A percentile compares a stretch with the other conserved stretches of the same genome.
Evolutionary conservation across 495 filamentous ascomycete species (phyloP).

Genomic region (Parachaetomium inaequale): DNA sequence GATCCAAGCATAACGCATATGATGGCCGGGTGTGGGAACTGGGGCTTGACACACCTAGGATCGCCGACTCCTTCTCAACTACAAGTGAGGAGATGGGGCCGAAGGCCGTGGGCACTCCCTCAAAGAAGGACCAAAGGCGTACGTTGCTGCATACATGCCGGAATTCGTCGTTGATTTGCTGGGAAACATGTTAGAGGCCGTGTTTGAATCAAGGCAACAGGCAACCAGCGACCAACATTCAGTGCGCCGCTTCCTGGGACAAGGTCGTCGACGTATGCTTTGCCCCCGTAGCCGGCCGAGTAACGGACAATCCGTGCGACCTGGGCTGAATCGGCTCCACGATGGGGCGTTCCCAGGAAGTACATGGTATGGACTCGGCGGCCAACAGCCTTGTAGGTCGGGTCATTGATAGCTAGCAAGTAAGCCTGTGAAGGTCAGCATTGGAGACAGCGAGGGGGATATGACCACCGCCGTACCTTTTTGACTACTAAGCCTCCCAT

Average conservation of each 20-base stretch:
- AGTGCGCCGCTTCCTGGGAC: constrained; percentile 23
- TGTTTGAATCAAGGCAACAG: too few species aligned
- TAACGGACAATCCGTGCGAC: constrained; percentile 9
- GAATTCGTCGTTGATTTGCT: constrained; percentile 47
- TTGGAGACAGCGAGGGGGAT: too few species aligned
- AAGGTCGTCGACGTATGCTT: constrained; percentile 41
- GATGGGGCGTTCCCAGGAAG: constrained; percentile 32
- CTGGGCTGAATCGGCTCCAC: constrained; percentile 20
- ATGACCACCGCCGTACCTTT: constrained; percentile 17
- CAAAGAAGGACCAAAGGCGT: constrained; percentile 46
- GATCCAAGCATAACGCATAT: too few species aligned
- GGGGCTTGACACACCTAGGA: constrained; percentile 23
- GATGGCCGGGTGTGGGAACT: too few species aligned
- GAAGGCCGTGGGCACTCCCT: constrained; percentile 34
- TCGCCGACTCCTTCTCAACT: constrained; percentile 43
- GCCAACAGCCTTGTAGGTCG: constrained; percentile 15
- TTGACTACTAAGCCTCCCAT: constrained; percentile 35
- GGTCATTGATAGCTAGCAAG: constrained; percentile 25
- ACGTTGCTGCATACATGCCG: constrained; percentile 32
- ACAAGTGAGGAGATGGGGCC: constrained; percentile 37
- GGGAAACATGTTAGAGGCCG: neutral
- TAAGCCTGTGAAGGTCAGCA: constrained; percentile 19
- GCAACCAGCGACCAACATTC: constrained; percentile 17
- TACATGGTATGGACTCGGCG: constrained; percentile 25
- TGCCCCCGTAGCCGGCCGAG: constrained; percentile 16